Percentiles rank a stretch among this genome's conserved stretches.
Conservation (phyloP, 768 basidiomycete species). For the Pholiota microspora region DNA sequence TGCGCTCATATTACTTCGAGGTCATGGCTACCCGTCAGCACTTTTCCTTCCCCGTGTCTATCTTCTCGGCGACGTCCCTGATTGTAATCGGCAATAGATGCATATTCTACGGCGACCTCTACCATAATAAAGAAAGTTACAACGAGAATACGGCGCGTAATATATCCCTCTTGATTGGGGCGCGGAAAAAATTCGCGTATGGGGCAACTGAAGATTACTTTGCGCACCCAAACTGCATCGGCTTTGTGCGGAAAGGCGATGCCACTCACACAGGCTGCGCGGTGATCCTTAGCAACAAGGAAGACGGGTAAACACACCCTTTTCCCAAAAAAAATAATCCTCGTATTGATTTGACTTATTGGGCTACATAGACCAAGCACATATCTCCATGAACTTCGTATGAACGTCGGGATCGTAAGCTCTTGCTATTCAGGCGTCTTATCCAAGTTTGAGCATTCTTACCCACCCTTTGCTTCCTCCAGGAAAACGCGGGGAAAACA, state of each 20-base stretch:
- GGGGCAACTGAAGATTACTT: constrained; percentile 64
- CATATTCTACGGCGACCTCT: constrained; percentile 85
- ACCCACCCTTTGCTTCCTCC: background rate
- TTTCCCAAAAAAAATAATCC: background rate
- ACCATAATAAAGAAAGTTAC: constrained; percentile 69
- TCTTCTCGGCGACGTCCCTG: background rate
- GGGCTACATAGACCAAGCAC: constrained; percentile 24
- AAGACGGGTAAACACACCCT: constrained; percentile 29
- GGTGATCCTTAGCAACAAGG: constrained; percentile 67
- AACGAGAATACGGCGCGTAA: constrained; percentile 48
- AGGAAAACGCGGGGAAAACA: constrained; percentile 35
- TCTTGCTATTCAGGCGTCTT: background rate
- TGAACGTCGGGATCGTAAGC: constrained; percentile 66
- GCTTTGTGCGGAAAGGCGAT: constrained; percentile 71
- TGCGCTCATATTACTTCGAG: constrained; percentile 71
- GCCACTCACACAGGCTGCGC: constrained; percentile 56
- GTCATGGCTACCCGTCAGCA: constrained; percentile 71
- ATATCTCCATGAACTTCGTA: constrained; percentile 48
- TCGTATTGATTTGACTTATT: constrained; percentile 1
- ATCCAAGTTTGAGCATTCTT: background rate
- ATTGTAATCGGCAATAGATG: constrained; percentile 44
- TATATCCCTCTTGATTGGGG: constrained; percentile 54
- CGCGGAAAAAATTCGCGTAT: constrained; percentile 66
- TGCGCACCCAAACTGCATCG: constrained; percentile 53
- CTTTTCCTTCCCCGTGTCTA: background rate